Conservation (phyloP, 148 eudicot genomes). For the Beta vulgaris region DNA sequence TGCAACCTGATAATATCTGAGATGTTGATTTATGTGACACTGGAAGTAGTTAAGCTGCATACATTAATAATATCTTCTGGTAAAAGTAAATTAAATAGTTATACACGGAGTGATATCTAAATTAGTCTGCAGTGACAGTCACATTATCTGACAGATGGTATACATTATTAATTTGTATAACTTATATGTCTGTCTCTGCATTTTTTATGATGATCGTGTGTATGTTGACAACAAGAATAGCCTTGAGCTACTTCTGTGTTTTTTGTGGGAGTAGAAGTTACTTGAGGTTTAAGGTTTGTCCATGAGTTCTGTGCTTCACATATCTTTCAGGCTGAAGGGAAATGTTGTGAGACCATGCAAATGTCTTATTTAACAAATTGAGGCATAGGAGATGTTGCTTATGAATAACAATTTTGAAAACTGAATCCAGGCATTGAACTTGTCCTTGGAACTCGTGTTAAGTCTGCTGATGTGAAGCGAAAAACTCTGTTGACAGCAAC, state of each 20-base stretch:
- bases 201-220: neutral
- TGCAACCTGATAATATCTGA: neutral
- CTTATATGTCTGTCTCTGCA: neutral
- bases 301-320: slow-evolving; percentile 1
- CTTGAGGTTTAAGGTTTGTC: neutral
- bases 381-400: slow-evolving; percentile 12
- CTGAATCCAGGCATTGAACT: slow-evolving; percentile 72
- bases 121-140: neutral
- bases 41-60: neutral
- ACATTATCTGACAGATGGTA: neutral
- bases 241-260: neutral
- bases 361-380: slow-evolving; percentile 2
- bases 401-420: slow-evolving; percentile 12
- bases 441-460: slow-evolving; percentile 90
- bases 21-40: neutral
- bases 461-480: slow-evolving; percentile 89
- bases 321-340: neutral
- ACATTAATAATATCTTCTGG: neutral
- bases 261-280: neutral
- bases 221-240: neutral
- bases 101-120: neutral
- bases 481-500: slow-evolving; percentile 81
- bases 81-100: neutral
- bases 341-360: neutral
- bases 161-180: neutral